Evolutionary conservation across 2,329 filamentous ascomycete species (phyloP), one percentile per base, ranked within the genome.

Genomic region (Cadophora gregata): DNA sequence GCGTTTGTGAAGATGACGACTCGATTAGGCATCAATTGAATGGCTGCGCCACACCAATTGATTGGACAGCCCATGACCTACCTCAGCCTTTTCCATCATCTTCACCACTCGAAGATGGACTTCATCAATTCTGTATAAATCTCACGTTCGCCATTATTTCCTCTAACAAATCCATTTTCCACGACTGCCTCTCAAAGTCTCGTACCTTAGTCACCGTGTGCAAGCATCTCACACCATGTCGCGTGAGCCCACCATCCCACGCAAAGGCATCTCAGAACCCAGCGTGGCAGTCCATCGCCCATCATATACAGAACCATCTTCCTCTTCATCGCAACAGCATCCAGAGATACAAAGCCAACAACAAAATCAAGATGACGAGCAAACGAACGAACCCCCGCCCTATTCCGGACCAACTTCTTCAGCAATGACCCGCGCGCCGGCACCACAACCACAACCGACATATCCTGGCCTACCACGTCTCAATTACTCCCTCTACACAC

Each of bases 401-500:
- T 76, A 76, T 48, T 74, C 72, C 0, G 71, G 70, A 9, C 71
- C 75, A 14, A 67, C 68, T 8, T 65, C 63, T 21, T 56, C 70
- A 19, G 36, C 66, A 16, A 59, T 63, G 53, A 53, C 65, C 6
- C 10, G 38, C n/a, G 58, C 63, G 10, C 31, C 63, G 21, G 33
- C 59, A 36, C 55, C 59, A 10, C 68, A 61, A 65, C 29, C 50
- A n/a, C 65, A 65, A 59, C n/a, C 65, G 6, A 59, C 31, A 21
- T 71, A 72, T 51, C 70, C 71, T 1, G 71, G 70, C 8, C 70
- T 76, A 14, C 75, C 75, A 0, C 65, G 62, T 16, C 68, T 76
- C 14, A 63, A 75, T 47, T 76, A 76, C 61, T 42, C 51, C 6
- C 73, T 75, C 51, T 87, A 87, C 75, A 78, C 78, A 7, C 85